Evolutionary conservation across 2,329 filamentous ascomycete species (phyloP).

Genomic region (Fusarium sublunatum): DNA sequence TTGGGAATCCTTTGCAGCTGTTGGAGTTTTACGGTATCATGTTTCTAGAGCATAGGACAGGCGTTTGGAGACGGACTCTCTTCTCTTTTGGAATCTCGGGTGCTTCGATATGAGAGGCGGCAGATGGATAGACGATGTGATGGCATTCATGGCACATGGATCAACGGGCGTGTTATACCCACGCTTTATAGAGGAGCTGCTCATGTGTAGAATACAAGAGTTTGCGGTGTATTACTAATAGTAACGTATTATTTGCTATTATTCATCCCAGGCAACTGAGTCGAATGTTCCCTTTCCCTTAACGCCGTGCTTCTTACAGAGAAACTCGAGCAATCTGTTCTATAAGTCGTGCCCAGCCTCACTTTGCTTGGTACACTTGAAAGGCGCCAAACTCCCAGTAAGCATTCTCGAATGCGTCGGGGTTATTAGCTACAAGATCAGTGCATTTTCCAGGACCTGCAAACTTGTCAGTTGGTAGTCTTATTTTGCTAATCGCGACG

Average conservation of each 20-base stretch:
- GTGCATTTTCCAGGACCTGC: conserved; percentile 66
- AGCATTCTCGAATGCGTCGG: conserved; percentile 65
- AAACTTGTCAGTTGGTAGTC: conserved; percentile 6
- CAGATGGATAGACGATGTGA: conserved; percentile 22
- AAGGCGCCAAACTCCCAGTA: conserved; percentile 75
- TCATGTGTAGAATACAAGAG: conserved; percentile 30
- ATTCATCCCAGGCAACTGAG: conserved; percentile 5
- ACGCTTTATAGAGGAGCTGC: conserved; percentile 30
- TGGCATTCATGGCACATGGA: conserved; percentile 29
- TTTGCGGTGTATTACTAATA: conserved; percentile 22
- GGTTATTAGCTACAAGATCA: conserved; percentile 68
- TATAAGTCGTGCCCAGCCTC: neutral
- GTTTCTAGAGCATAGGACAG: conserved; percentile 49
- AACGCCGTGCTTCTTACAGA: conserved; percentile 42
- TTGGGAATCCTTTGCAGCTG: conserved; percentile 30
- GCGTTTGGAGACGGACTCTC: conserved; percentile 49
- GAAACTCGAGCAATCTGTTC: neutral
- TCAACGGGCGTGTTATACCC: conserved; percentile 37
- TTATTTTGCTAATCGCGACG: too few species aligned
- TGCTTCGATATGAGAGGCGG: conserved; percentile 13
- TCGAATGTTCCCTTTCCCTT: conserved; percentile 3
- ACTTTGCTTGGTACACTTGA: conserved; percentile 62
- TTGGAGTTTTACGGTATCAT: conserved; percentile 46
- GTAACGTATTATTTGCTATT: conserved; percentile 10
- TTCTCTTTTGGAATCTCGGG: conserved; percentile 44